Base-by-base conservation (phyloP, 1,139 yeast genomes). In the Kluyveromyces marxianus region DNA sequence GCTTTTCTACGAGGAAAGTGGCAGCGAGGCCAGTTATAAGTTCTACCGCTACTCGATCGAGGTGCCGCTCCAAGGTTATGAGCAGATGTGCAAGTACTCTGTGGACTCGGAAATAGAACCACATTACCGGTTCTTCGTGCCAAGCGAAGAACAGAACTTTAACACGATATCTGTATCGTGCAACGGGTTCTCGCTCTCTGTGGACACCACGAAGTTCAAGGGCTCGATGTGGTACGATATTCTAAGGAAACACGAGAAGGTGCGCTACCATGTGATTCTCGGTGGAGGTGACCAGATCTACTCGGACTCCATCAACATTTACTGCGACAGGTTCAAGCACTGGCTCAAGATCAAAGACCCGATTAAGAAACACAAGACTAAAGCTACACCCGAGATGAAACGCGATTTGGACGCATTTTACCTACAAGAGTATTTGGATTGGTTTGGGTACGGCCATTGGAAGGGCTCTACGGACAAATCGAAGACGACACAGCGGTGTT, bases 221-320 rank as follows among this genome's bases (percentile, higher is more conserved):
- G 86, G 90, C 10, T 81, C 88, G 3, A 68, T 90, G 54, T 92
- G 97, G 97, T 74, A 70, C 44, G 96, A 92, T 60, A 95, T 90
- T 3, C 60, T 90, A 57, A 70, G 75, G 29, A 79, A 79, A 53
- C 96, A 89, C 60, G 48, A 58, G 21, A 65, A 71, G 39, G 64
- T 70, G 36, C 90, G 83, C 42, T 88, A 86, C 67, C 97, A 92
- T 62, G 97, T 88, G 4, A 89, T 90, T 95, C 71, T 90, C 37
- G 97, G 97, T 25, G 97, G 97, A 42, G 98, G 98, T 32, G 98
- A 92, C 65, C 98, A 92, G 67, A 76, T 92, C 45, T 92, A 92
- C 65, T 81, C 90, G 48, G 97, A 92, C 65, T 74, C 89, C 3
- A 79, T 92, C 54, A 85, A 83, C 61, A 58, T 76, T 34, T 72